phyloP scores from a whole-genome alignment of 495 filamentous ascomycete species.

The Xylaria nigripes region DNA sequence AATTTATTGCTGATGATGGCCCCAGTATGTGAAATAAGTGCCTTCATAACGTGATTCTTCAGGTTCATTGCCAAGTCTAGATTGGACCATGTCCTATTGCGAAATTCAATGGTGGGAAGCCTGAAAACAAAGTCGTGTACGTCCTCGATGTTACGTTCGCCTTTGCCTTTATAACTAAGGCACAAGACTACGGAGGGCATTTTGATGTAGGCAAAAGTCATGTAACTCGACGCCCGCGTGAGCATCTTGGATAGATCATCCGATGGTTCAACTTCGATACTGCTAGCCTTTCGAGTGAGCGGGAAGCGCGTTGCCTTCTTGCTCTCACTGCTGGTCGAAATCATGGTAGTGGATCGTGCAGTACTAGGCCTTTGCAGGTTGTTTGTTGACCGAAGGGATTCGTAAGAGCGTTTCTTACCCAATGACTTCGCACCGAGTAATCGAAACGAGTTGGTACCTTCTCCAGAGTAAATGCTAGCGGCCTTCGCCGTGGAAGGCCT shows the following conservation, averaged over 20 bases:
- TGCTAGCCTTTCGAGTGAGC: slow-evolving; percentile 29
- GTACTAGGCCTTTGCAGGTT: slow-evolving; percentile 39
- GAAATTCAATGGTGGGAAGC: slow-evolving; percentile 86
- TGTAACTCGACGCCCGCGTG: slow-evolving; percentile 86
- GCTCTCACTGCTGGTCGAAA: slow-evolving; percentile 38
- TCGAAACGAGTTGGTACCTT: slow-evolving; percentile 44
- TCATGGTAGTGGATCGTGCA: slow-evolving; percentile 41
- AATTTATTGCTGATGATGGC: slow-evolving; percentile 98
- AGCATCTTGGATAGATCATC: slow-evolving; percentile 99
- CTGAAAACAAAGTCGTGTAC: slow-evolving; percentile 96
- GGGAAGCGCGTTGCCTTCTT: slow-evolving; percentile 45
- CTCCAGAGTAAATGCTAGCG: slow-evolving; percentile 39
- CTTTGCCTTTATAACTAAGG: slow-evolving; percentile 92
- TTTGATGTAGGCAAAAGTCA: slow-evolving; percentile 93
- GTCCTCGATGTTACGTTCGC: slow-evolving; percentile 89
- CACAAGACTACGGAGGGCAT: slow-evolving; percentile 91
- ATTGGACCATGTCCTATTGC: slow-evolving; percentile 99
- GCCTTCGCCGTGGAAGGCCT: slow-evolving; percentile 41
- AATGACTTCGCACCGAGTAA: slow-evolving; percentile 42
- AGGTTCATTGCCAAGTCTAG: slow-evolving; percentile 84
- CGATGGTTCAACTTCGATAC: slow-evolving; percentile 45
- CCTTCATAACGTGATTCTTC: slow-evolving; percentile 89
- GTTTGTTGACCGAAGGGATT: slow-evolving; percentile 50
- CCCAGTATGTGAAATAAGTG: slow-evolving; percentile 88
- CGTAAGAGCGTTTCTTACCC: slow-evolving; percentile 57